Base-by-base conservation (phyloP, 305 asterid species). In the Solanum hybrid region DNA sequence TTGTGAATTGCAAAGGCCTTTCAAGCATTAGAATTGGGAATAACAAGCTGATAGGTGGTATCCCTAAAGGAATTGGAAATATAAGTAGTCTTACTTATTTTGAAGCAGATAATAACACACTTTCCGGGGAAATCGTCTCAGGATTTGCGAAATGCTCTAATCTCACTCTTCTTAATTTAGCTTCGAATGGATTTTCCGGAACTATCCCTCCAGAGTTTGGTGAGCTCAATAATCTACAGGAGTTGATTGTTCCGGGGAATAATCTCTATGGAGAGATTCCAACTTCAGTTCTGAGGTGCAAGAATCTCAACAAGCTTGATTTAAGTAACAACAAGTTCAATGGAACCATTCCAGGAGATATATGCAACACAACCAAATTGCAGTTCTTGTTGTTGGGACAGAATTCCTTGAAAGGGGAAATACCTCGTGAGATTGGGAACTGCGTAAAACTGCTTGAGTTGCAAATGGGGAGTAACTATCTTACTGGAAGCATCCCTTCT, bases 381-480 rank as follows among this genome's bases (percentile, higher is more conserved):
- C 99, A 97, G 91, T 97, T 93, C 93, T 89, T 97, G 92, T 51
- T 96, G 18, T 89, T 97, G 90, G 93, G 95, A 67, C 94, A 91
- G 89, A 97, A 97, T 42, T 95, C 93, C 3, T 90, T 97, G 69
- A 87, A 92, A 84, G 99, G 99, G 67, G 94, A 92, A 85, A 96
- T 97, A 76, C 99, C 99, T 20, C 92, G 79, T 51, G 96, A 93
- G 93, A 97, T 97, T n/a, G 99, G 99, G 67, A 94, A 95, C 94
- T 97, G 99, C 90, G 80, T 95, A 88, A 97, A 97, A 79, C 92
- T 97, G 89, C 95, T 97, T 77, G 98, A 97, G 76, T 92, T 97
- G 92, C 95, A 97, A 85, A 34, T 97, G 91, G 97, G 96, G 16
- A 92, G 95, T 84, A 97, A 97, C 89, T 89, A 93, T 92, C 92